Evolutionary conservation across 2,329 filamentous ascomycete genomes (phyloP), one percentile per base, ranked within the genome.

Genomic region (Epichloe brachyelytri): DNA sequence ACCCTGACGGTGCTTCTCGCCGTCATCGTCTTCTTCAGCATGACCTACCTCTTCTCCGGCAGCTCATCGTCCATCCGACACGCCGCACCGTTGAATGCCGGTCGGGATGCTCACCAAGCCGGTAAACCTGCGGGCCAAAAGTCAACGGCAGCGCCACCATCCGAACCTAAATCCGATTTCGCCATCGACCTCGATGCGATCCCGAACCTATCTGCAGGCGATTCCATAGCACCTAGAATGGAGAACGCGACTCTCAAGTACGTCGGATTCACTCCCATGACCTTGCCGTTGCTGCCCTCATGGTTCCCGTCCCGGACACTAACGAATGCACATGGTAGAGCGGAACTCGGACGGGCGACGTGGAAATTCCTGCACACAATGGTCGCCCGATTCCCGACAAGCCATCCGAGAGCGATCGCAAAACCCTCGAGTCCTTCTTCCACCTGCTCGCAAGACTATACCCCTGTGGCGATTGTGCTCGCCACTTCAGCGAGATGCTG

Each of bases 241-340:
- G 87, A 86, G 62, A 93, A 93, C 68, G 86, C 84, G 54, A 93
- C 87, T 6, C 72, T 80, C 50, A 93, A 91, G 82, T 85, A 71
- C 47, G 74, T 62, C 39, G 45, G 2, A 2, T 8, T 33, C 19
- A 14, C 26, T 4, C n/a, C 19, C 36, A 19, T 15, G 7, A 26
- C 22, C 7, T 15, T 47, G 33, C 37, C 43, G 19, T 10, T 19
- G 8, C n/a, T 17, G 10, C 38, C 7, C 38, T 39, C 7, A 4
- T 10, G 15, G 15, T 15, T 26, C 12, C 19, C 3, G 17, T 26
- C 12, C 19, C 2, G 22, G 4, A 33, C 46, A 49, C 51, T 59
- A 53, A 56, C 52, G 12, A 17, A 26, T 26, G 22, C 34, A 50
- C 43, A 19, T 48, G 43, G 48, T 59, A 80, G 77, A 63, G 77